Percentiles rank a stretch among this genome's conserved stretches.
These are phyloP conservation scores for Pleurotus platypus DNA, from an alignment of 768 basidiomycete genomes.

Conservation along the genomic window DNA sequence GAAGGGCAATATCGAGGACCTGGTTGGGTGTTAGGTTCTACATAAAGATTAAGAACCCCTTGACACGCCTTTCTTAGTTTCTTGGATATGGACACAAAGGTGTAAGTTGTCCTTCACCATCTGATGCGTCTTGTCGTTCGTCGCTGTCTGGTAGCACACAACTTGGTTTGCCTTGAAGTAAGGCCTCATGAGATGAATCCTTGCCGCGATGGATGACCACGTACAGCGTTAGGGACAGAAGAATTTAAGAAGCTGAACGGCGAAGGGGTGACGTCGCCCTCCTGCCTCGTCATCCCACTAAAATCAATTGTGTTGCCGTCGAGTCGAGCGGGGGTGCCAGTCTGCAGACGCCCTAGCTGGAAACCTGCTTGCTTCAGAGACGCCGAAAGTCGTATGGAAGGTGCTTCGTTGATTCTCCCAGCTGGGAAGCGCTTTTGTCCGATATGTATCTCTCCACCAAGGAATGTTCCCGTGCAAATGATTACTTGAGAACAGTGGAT, in stretches of 20 bases:
- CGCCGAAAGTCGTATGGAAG: conserved; percentile 70
- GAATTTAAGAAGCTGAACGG: conserved; percentile 78
- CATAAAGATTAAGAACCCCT: background rate
- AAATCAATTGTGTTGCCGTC: conserved; percentile 72
- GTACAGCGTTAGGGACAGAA: conserved; percentile 68
- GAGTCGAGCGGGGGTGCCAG: conserved; percentile 82
- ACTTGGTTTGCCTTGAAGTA: conserved; percentile 64
- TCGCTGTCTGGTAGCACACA: conserved; percentile 66
- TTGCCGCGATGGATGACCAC: conserved; percentile 12
- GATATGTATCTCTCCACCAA: conserved; percentile 89
- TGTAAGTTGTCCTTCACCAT: conserved; percentile 76
- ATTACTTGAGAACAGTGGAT: conserved; percentile 80
- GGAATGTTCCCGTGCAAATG: conserved; percentile 88
- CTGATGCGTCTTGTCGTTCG: conserved; percentile 69
- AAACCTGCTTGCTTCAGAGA: conserved; percentile 77
- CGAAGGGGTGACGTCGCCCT: conserved; percentile 59
- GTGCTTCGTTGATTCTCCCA: conserved; percentile 69
- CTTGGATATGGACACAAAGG: conserved; percentile 80
- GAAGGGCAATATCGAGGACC: conserved; percentile 93
- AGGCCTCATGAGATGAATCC: background rate
- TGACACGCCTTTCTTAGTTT: conserved; percentile 75
- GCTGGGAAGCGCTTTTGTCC: conserved; percentile 77
- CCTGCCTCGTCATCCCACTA: conserved; percentile 52
- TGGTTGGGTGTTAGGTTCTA: conserved; percentile 20
- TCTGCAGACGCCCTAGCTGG: conserved; percentile 79